Base-by-base conservation (phyloP, 495 filamentous ascomycete species). In the Thozetella sp. region DNA sequence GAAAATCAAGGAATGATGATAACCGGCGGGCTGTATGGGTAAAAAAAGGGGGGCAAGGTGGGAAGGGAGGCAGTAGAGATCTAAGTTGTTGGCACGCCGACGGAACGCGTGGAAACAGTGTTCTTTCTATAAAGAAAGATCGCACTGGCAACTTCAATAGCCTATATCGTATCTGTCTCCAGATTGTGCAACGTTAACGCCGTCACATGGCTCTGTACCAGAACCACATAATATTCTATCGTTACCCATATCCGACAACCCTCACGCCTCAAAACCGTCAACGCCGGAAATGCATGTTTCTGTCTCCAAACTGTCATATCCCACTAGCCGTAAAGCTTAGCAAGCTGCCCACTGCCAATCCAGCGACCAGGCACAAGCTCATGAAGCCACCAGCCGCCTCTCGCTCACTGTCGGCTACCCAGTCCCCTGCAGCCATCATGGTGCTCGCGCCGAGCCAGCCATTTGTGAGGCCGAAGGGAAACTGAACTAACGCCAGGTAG, bases 341-440 rank as follows among this genome's bases (percentile, higher is more conserved):
- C 66, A 98, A 75, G 79, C 93, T 97, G 15, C 95, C 95, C 46
- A 83, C 84, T 2, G 91, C 84, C 75, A 98, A 72, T 1, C 95
- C 95, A 22, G 80, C 89, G 25, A 97, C 90, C 37, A 97, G 81
- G 75, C 89, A 90, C 65, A 96, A 68, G 10, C 91, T 91, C 95
- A 99, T 98, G 63, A 97, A 98, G 6, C 90, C 92, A 30, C 95
- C 95, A 9, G 93, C 88, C 19, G 93, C 92, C 77, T 97, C 92
- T 25, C 88, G 82, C 74, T 98, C 94, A 1, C 86, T 84, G 4
- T 85, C 85, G 3, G 85, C 86, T 20, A 97, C 93, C 82, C 84
- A 92, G 60, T 88, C 83, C 0, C 84, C 86, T 0, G 93, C 89
- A 1, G 88, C 90, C 87, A 98, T 96, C 95, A 99, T 97, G 71